Evolutionary conservation across 192 early-diverging fungal genomes (phyloP).

Genomic region (Backusella parvicylindrica): DNA sequence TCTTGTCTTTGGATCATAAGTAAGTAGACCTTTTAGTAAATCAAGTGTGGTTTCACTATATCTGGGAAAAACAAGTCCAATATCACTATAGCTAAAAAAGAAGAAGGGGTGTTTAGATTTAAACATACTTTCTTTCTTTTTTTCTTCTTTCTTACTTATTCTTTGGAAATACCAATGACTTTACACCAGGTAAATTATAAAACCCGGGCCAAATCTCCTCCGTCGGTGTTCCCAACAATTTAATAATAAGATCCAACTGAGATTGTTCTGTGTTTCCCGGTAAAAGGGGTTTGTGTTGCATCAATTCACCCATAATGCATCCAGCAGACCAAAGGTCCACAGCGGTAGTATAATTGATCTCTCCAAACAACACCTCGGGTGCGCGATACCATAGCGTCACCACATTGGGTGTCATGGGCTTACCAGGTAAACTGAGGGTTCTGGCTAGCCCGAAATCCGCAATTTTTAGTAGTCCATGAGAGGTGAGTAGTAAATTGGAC

Average conservation of each 20-base stretch:
- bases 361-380: conserved; percentile 76
- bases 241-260: conserved; percentile 70
- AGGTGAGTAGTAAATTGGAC: conserved; percentile 69
- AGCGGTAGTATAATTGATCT: conserved; percentile 65
- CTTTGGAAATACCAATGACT: conserved; percentile 53
- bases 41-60: conserved; percentile 50
- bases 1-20: conserved; percentile 68
- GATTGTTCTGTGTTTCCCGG: conserved; percentile 80
- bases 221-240: conserved; percentile 75
- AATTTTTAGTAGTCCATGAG: conserved; percentile 69
- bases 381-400: conserved; percentile 87
- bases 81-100: conserved; percentile 49
- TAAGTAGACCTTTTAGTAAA: conserved; percentile 67
- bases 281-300: conserved; percentile 68
- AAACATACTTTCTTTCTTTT: not conserved
- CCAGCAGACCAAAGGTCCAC: conserved; percentile 83
- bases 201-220: conserved; percentile 79
- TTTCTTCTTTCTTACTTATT: conserved; percentile 36
- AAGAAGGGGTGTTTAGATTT: not conserved
- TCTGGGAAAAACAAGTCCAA: conserved; percentile 51
- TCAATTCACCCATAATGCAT: conserved; percentile 85
- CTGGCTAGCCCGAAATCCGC: conserved; percentile 83
- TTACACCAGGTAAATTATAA: conserved; percentile 57
- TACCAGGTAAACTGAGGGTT: conserved; percentile 51
- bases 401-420: conserved; percentile 79